These are phyloP conservation scores for Metschnikowia lochheadii DNA, from an alignment of 805 yeast genomes.

Conservation along the genomic window DNA sequence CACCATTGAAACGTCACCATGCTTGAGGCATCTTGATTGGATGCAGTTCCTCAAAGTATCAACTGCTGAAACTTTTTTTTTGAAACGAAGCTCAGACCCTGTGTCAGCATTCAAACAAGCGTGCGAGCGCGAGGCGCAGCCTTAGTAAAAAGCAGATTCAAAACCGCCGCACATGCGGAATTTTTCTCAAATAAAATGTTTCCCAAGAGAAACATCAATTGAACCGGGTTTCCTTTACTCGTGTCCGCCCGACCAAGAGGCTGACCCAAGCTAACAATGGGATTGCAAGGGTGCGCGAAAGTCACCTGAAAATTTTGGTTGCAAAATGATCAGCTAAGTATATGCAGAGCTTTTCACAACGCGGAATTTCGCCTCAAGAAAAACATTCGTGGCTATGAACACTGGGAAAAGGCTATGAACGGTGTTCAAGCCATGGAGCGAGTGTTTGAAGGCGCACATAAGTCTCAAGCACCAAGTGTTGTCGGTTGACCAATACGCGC, in stretches of 20 bases:
- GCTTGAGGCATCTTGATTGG: not conserved
- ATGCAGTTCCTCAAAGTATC: too few relatives aligned
- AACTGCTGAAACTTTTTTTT: too few relatives aligned
- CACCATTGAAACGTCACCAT: too few relatives aligned
- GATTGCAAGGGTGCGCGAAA: not conserved
- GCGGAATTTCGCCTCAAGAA: not conserved
- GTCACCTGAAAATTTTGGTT: not conserved
- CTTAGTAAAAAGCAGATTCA: not conserved
- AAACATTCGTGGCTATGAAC: not conserved
- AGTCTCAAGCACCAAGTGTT: not conserved
- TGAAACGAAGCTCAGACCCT: not conserved
- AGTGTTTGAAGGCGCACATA: not conserved
- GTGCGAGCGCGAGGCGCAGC: not conserved
- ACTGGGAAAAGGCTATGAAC: not conserved
- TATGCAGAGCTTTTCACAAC: not conserved
- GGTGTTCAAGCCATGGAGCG: not conserved
- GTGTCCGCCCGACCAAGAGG: not conserved
- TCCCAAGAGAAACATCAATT: not conserved
- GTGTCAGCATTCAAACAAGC: not conserved
- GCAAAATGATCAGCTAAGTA: slow-evolving; percentile 2
- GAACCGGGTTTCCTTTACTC: too few relatives aligned
- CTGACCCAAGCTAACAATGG: not conserved
- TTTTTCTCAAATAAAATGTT: not conserved
- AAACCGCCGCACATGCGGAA: not conserved
- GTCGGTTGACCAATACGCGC: not conserved